These are phyloP conservation scores for Moniliophthora roreri DNA, from an alignment of 1,284 basidiomycete species.

Conservation along the genomic window DNA sequence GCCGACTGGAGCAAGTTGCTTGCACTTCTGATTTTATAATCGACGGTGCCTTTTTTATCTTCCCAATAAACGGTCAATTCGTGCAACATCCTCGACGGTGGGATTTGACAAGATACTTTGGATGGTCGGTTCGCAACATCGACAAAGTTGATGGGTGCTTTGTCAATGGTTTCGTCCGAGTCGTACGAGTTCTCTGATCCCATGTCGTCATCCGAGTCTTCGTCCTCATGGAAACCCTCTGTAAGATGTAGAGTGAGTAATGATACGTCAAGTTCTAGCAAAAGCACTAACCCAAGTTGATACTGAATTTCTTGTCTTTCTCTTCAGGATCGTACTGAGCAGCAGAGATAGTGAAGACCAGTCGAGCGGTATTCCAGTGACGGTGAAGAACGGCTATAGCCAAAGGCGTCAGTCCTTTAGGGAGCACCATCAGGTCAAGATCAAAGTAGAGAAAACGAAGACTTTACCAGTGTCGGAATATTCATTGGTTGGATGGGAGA, in stretches of 20 bases:
- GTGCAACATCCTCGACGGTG: conserved; percentile 37
- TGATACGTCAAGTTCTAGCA: conserved; percentile 3
- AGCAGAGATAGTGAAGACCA: conserved; percentile 50
- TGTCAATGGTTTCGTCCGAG: conserved; percentile 35
- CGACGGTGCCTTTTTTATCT: conserved; percentile 16
- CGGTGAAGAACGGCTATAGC: conserved; percentile 44
- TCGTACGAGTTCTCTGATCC: conserved; percentile 35
- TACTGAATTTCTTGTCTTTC: conserved; percentile 32
- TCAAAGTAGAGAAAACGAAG: not conserved
- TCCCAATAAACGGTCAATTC: conserved; percentile 13
- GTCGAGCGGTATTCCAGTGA: conserved; percentile 52
- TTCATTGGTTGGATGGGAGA: conserved; percentile 16
- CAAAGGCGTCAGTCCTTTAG: conserved; percentile 44
- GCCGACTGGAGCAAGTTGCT: conserved; percentile 31
- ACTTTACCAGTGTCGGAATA: conserved; percentile 19
- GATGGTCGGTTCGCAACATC: conserved; percentile 51
- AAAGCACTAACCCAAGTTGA: conserved; percentile 35
- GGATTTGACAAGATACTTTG: conserved; percentile 35
- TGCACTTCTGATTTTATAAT: not conserved
- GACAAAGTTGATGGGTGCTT: conserved; percentile 40
- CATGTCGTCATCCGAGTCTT: conserved; percentile 23
- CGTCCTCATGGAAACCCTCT: conserved; percentile 9
- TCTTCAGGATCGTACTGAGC: conserved; percentile 48
- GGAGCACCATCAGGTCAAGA: not conserved
- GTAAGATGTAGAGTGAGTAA: conserved; percentile 14